A percentile compares a stretch with the other conserved stretches of the same genome.
Evolutionary conservation across 2,329 filamentous ascomycete species (phyloP).

Genomic region (Scytalidium sp.): DNA sequence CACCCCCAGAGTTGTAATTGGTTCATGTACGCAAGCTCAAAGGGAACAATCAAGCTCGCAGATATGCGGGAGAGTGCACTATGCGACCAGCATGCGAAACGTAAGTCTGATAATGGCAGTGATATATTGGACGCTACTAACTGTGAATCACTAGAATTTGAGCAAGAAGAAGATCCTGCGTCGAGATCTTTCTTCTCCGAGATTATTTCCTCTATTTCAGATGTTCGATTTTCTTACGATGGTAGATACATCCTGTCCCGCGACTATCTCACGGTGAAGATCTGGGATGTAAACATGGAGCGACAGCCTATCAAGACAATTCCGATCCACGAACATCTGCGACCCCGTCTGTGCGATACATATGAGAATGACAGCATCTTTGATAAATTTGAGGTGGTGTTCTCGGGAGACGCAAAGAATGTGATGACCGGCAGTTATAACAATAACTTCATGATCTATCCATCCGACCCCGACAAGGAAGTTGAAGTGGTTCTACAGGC

Average conservation of each 20-base stretch:
- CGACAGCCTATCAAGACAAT: slow-evolving; percentile 97
- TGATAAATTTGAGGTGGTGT: slow-evolving; percentile 99
- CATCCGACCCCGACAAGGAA: slow-evolving; percentile 91
- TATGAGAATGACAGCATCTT: slow-evolving; percentile 99
- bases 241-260: slow-evolving; percentile 95
- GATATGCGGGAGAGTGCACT: slow-evolving; percentile 97
- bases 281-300: slow-evolving; percentile 99
- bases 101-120: slow-evolving; percentile 43
- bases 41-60: slow-evolving; percentile 97
- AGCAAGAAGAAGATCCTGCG: slow-evolving; percentile 96
- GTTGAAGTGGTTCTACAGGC: slow-evolving; percentile 96
- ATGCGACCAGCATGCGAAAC: slow-evolving; percentile 92
- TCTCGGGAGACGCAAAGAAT: slow-evolving; percentile 96
- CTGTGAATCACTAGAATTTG: slow-evolving; percentile 69
- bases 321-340: slow-evolving; percentile 94
- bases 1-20: slow-evolving; percentile 97
- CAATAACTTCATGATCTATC: slow-evolving; percentile 99
- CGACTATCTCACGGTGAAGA: slow-evolving; percentile 98
- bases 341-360: slow-evolving; percentile 91
- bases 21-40: slow-evolving; percentile 99
- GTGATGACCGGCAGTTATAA: slow-evolving; percentile 99
- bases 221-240: slow-evolving; percentile 95
- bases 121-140: background rate
- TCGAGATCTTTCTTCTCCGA: slow-evolving; percentile 99
- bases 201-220: slow-evolving; percentile 98